Base-by-base conservation (phyloP, 257 asterid genomes). In the Primulina huaijiensis region DNA sequence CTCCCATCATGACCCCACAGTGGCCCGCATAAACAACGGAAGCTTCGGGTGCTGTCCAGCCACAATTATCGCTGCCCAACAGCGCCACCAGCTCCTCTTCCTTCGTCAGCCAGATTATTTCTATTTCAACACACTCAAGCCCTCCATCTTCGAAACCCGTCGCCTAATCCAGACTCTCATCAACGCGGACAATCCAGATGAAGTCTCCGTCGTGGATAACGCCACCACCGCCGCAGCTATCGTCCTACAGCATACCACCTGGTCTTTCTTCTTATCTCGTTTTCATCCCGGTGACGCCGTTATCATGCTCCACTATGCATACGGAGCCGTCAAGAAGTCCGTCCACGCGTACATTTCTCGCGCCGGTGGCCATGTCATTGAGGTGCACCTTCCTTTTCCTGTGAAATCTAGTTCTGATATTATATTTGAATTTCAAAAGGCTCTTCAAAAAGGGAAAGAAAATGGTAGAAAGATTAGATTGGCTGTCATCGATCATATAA, bases 151-250 rank as follows among this genome's bases (percentile, higher is more conserved):
- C 59, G 65, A 60, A 2, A 68, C 95, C 30, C 90, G 98, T 60
- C 69, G 73, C 64, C 72, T 85, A 19, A 79, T 92, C 78, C 82
- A 84, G 33, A 31, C 53, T 69, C 83, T 92, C 19, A 82, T 89
- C 82, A 88, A 89, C 83, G 94, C 98, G 52, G 86, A 85, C 65
- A 83, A 85, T 72, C 83, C 85, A 19, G 88, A 86, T 25, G 94
- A 92, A 20, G 81, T 92, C 82, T 88, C 96, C 72, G 65, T 88
- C 80, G 92, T 92, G n/a, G 98, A 92, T 64, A 89, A 88, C 81
- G 96, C 93, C 82, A 92, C 96, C 73, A 92, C 96, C 12, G 96
- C 96, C 68, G 96, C 96, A 8, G 98, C 98, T 5, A 69, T 92
- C 14, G 82, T 86, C 65, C 88, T 92, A 74, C 95, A 86, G 81